These are phyloP conservation scores for Syzygium jambos DNA, from an alignment of 345 rosid genomes.

Conservation along the genomic window DNA sequence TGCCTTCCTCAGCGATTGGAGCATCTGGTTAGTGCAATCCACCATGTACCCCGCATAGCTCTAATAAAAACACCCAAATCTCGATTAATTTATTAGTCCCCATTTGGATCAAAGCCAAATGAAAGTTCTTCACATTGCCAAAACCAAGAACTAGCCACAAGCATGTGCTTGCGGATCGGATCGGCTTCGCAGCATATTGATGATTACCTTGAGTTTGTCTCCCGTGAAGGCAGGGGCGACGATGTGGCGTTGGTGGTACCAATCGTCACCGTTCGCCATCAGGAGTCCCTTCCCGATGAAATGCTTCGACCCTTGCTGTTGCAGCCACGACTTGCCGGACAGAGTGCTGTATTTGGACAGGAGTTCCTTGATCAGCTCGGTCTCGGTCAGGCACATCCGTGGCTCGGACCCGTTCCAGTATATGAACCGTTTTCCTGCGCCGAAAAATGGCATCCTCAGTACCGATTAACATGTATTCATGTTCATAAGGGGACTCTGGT, in stretches of 20 bases:
- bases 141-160: not conserved
- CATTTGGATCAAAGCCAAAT: not conserved
- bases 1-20: conserved; percentile 35
- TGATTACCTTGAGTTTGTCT: conserved; percentile 45
- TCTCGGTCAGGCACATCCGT: conserved; percentile 68
- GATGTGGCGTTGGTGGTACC: conserved; percentile 54
- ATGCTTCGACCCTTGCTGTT: conserved; percentile 81
- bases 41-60: conserved; percentile 76
- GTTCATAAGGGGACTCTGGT: not conserved
- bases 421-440: conserved; percentile 73
- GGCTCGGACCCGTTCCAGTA: conserved; percentile 92
- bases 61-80: conserved; percentile 16
- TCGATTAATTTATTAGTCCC: not conserved
- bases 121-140: not conserved
- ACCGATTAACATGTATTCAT: not conserved
- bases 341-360: conserved; percentile 55
- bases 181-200: not conserved
- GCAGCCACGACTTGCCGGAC: conserved; percentile 89
- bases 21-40: conserved; percentile 67
- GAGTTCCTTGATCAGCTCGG: conserved; percentile 68
- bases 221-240: conserved; percentile 59
- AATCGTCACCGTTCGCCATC: conserved; percentile 16
- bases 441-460: not conserved
- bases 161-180: not conserved
- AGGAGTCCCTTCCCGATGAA: conserved; percentile 77